Evolutionary conservation across 2,329 filamentous ascomycete genomes (phyloP), one percentile per base, ranked within the genome.

Genomic region (Penicillium hesseltinei): DNA sequence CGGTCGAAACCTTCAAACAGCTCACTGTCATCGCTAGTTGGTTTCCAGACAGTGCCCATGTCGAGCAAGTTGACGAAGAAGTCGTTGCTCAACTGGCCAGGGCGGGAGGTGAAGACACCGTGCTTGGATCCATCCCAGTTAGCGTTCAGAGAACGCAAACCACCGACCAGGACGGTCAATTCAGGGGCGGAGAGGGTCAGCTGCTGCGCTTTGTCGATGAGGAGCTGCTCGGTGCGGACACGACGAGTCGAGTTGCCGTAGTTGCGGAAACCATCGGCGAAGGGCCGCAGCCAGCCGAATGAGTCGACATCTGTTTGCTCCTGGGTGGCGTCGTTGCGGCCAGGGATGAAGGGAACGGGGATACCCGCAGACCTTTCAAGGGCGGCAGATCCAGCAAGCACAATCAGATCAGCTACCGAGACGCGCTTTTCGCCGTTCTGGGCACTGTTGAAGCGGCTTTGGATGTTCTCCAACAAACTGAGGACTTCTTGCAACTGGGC

Each of bases 21-120:
- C 66, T 91, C 88, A 35, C 75, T 71, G 53, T 74, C 75, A n/a
- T 66, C 63, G 56, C 77, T 76, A 39, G 76, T 76, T 0, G 82
- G 67, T 76, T 84, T 85, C 89, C 89, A 92, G 23, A 75, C 78
- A 7, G 82, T 89, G 73, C 75, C 77, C 67, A 81, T 83, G 68
- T 91, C 88, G 25, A 92, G 82, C 2, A 92, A 80, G 77, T 92
- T 91, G 74, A 90, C 82, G 69, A 92, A 92, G 82, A 91, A 92
- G 77, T 92, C 89, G 75, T 89, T 91, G 69, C 85, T 89, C 66
- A 92, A 80, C 65, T 84, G 75, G 42, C 89, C 89, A 1, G 88
- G 86, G 8, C 79, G 80, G 65, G 81, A 80, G 56, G 89, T 92
- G 69, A 92, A 80, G 57, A 92, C 81, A 58, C 89, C 89, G 57